Conservation (phyloP, 2,329 filamentous ascomycete species). For the Phaeoacremonium minimum region DNA sequence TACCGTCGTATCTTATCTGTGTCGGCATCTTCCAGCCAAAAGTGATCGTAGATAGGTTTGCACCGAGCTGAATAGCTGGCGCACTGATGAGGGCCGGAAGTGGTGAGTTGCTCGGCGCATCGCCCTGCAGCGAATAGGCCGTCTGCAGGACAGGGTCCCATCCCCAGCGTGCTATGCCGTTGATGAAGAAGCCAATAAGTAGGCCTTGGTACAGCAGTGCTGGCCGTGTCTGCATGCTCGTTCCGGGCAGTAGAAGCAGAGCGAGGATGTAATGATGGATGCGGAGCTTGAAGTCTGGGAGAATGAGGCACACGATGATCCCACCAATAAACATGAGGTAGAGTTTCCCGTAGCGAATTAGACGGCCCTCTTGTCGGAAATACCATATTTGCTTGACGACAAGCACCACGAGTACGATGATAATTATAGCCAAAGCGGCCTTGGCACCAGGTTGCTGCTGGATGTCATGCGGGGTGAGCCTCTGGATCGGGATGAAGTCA, state of each 20-base stretch:
- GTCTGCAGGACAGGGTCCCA: conserved; percentile 89
- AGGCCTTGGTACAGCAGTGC: conserved; percentile 85
- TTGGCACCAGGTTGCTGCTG: conserved; percentile 85
- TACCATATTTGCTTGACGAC: conserved; percentile 75
- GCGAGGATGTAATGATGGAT: conserved; percentile 95
- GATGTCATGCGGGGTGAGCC: conserved; percentile 87
- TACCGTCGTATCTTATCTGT: conserved; percentile 60
- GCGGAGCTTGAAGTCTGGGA: conserved; percentile 76
- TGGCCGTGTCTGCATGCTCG: conserved; percentile 80
- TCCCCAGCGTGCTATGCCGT: conserved; percentile 90
- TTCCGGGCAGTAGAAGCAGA: conserved; percentile 81
- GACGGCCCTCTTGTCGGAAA: conserved; percentile 78
- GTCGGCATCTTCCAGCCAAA: conserved; percentile 49
- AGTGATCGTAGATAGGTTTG: conserved; percentile 58
- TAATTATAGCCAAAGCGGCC: conserved; percentile 73
- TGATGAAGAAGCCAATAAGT: conserved; percentile 86
- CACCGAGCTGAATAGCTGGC: conserved; percentile 41
- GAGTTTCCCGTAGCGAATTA: conserved; percentile 72
- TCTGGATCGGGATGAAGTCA: conserved; percentile 86
- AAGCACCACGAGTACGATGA: conserved; percentile 65
- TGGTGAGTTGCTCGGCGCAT: conserved; percentile 57
- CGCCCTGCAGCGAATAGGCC: conserved; percentile 64
- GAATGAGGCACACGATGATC: conserved; percentile 65
- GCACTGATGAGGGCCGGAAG: conserved; percentile 48
- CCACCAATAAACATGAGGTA: conserved; percentile 64